These are phyloP conservation scores for Leptosphaerulina australis DNA, from an alignment of 2,329 filamentous ascomycete species.

Conservation along the genomic window DNA sequence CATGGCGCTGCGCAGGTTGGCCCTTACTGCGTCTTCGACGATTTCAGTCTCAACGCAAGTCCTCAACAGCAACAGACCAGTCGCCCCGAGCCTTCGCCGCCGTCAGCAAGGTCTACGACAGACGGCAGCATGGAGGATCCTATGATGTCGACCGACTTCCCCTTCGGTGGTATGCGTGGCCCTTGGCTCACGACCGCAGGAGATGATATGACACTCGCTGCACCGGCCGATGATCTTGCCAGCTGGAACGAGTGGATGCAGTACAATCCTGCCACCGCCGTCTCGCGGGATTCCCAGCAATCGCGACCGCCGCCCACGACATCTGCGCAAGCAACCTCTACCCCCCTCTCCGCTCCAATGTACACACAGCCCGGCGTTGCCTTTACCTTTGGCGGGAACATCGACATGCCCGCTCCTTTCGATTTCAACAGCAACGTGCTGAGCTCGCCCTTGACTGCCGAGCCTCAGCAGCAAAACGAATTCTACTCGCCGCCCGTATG, in stretches of 20 bases:
- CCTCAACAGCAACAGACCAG: constrained; percentile 16
- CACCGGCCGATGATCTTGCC: constrained; percentile 38
- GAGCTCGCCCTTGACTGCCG: constrained; percentile 41
- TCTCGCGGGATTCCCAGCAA: constrained; percentile 38
- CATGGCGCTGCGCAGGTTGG: constrained; percentile 40
- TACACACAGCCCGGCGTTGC: constrained; percentile 34
- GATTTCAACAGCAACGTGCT: constrained; percentile 40
- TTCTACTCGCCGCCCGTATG: constrained; percentile 41
- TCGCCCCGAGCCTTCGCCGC: constrained; percentile 16
- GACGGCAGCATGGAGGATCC: constrained; percentile 42
- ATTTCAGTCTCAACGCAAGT: constrained; percentile 38
- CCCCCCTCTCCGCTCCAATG: constrained; percentile 26
- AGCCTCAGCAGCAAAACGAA: constrained; percentile 33
- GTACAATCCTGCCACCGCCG: constrained; percentile 51
- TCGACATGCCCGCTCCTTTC: constrained; percentile 43
- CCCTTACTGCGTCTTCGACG: constrained; percentile 48
- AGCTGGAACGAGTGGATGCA: constrained; percentile 57
- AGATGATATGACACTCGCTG: constrained; percentile 42
- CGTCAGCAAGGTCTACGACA: constrained; percentile 12
- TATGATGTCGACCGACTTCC: constrained; percentile 43
- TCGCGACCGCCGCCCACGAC: constrained; percentile 36
- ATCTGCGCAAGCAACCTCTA: constrained; percentile 36
- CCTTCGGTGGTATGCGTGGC: constrained; percentile 40
- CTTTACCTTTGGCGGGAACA: constrained; percentile 44
- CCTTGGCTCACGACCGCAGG: constrained; percentile 45